Evolutionary conservation across 495 filamentous ascomycete species (phyloP).

Genomic region (Chaetomidium leptoderma): DNA sequence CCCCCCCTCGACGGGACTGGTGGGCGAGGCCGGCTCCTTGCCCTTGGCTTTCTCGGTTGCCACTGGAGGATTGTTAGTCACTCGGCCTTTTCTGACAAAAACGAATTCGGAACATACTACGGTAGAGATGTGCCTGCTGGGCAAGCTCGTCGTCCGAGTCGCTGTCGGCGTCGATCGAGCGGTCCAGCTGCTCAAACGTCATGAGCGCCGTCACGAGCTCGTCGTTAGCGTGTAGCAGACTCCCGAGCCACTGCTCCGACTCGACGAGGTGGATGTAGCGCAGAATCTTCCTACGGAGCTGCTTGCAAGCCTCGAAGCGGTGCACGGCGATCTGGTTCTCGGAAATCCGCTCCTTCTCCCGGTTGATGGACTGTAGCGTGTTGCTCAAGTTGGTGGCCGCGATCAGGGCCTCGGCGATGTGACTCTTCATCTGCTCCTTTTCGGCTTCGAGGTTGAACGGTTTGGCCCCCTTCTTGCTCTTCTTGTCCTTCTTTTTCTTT

Average conservation of each 20-base stretch:
- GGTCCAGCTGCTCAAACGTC: constrained; percentile 90
- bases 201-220: constrained; percentile 86
- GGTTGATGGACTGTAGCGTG: constrained; percentile 82
- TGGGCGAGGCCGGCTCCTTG: constrained; percentile 40
- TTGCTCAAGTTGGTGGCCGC: constrained; percentile 89
- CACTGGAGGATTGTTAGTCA: constrained; percentile 37
- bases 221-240: constrained; percentile 77
- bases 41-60: constrained; percentile 48
- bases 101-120: constrained; percentile 43
- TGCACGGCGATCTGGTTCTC: constrained; percentile 71
- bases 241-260: constrained; percentile 74
- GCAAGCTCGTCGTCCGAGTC: constrained; percentile 76
- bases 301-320: constrained; percentile 82
- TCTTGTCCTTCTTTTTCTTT: constrained; percentile 44
- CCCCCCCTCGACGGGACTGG: constrained; percentile 33
- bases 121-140: constrained; percentile 52
- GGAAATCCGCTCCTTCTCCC: constrained; percentile 81
- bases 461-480: constrained; percentile 50
- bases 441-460: constrained; percentile 83
- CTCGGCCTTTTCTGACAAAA: no score
- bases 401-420: constrained; percentile 79
- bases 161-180: constrained; percentile 93
- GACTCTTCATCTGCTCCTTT: constrained; percentile 74
- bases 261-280: constrained; percentile 87
- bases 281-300: constrained; percentile 73